Evolutionary conservation across 2,329 filamentous ascomycete species (phyloP).

Genomic region (Diaporthe australafricana): DNA sequence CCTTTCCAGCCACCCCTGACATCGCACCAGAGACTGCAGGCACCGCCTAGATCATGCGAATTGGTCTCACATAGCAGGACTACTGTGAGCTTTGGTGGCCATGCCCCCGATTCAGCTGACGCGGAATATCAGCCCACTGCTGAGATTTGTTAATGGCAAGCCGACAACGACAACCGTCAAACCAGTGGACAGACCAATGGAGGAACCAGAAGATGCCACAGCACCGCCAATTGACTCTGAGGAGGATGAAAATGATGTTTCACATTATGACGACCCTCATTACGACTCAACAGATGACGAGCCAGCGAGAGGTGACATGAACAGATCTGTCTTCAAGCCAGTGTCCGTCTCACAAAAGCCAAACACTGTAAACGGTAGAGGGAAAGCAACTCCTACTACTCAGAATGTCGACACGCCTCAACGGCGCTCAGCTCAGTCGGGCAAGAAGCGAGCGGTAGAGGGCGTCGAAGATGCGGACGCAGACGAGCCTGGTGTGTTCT

Average conservation of each 20-base stretch:
- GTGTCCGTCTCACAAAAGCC: conserved; percentile 21
- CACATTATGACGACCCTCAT: background rate
- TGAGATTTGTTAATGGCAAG: conserved; percentile 30
- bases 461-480: background rate
- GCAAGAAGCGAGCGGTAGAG: conserved; percentile 25
- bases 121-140: background rate
- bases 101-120: background rate
- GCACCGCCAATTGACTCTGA: conserved; percentile 43
- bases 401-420: background rate
- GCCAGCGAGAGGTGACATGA: conserved; percentile 47
- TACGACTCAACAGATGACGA: conserved; percentile 40
- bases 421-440: conserved; percentile 10
- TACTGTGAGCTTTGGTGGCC: background rate
- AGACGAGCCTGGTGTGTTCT: background rate
- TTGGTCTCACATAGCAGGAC: conserved; percentile 3
- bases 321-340: conserved; percentile 47
- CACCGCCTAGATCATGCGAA: background rate
- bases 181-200: conserved; percentile 22
- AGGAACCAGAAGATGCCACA: conserved; percentile 41
- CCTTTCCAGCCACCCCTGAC: background rate
- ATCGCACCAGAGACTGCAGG: background rate
- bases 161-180: conserved; percentile 15
- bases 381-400: background rate
- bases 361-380: background rate
- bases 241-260: conserved; percentile 41